A percentile compares a stretch with the other conserved stretches of the same genome.
These are phyloP conservation scores for Phylloporus sp. DNA, from an alignment of 768 basidiomycete genomes.

Conservation along the genomic window DNA sequence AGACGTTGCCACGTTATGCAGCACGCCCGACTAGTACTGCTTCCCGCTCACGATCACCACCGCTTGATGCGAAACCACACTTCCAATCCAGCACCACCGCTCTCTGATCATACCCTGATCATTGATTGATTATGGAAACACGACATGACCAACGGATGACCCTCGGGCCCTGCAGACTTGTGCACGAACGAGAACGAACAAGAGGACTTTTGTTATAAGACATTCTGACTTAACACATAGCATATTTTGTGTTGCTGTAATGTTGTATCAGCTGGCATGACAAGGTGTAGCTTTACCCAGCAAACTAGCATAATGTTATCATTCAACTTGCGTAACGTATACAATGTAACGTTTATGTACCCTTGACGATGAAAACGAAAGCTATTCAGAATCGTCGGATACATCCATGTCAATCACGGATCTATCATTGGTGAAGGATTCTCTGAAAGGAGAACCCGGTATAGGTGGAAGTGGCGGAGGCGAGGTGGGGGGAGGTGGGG, in stretches of 20 bases:
- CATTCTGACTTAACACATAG: constrained; percentile 7
- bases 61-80: constrained; percentile 15
- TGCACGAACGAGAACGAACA: constrained; percentile 6
- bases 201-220: constrained; percentile 16
- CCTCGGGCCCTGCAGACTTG: constrained; percentile 11
- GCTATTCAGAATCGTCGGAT: constrained; percentile 24
- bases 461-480: constrained; percentile 33
- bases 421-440: constrained; percentile 3
- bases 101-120: constrained; percentile 19
- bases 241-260: constrained; percentile 5
- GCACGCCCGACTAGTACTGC: constrained; percentile 31
- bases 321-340: neutral
- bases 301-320: constrained; percentile 2
- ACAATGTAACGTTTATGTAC: neutral
- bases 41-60: constrained; percentile 23
- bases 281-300: constrained; percentile 25
- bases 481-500: constrained; percentile 31
- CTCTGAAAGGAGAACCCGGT: constrained; percentile 7
- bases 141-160: constrained; percentile 16
- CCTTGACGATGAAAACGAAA: neutral
- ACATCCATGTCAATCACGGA: constrained; percentile 26
- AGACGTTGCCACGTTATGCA: constrained; percentile 58
- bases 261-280: constrained; percentile 24
- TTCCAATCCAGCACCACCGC: constrained; percentile 30
- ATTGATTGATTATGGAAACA: constrained; percentile 17